phyloP scores from a whole-genome alignment of 2,329 filamentous ascomycete species.

The Pseudogymnoascus sp. region DNA sequence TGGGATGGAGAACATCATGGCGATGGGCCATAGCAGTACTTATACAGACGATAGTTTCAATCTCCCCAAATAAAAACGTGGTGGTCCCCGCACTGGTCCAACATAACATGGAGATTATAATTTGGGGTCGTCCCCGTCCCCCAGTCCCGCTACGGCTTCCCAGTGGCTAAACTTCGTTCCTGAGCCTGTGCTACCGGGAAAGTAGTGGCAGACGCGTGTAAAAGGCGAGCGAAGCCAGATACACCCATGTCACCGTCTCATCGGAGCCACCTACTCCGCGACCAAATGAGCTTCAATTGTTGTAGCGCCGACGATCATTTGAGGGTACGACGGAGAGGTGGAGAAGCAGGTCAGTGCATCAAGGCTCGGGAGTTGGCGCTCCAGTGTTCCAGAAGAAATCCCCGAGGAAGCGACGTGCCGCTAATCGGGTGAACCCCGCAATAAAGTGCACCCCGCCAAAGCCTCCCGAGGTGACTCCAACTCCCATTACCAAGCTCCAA shows the following conservation, averaged over 20 bases:
- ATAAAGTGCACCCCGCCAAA: slow-evolving; percentile 10
- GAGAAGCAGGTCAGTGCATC: slow-evolving; percentile 4
- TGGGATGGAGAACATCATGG: not conserved
- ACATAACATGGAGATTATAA: slow-evolving; percentile 3
- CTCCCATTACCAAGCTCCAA: not conserved
- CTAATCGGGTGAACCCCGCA: slow-evolving; percentile 7
- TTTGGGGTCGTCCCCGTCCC: not conserved
- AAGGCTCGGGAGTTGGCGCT: not conserved
- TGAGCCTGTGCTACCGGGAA: not conserved
- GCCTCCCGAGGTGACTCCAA: slow-evolving; percentile 6
- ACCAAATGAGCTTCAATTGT: not conserved
- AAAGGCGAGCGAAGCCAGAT: not conserved
- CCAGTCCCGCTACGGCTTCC: not conserved
- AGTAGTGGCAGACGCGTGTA: not conserved
- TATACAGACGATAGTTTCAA: slow-evolving; percentile 1
- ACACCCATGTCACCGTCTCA: slow-evolving; percentile 3
- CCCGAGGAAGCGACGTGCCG: slow-evolving; percentile 4
- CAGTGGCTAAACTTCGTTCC: slow-evolving; percentile 7
- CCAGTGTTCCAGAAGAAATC: slow-evolving; percentile 10
- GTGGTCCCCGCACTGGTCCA: not conserved
- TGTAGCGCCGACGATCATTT: slow-evolving; percentile 4
- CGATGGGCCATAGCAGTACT: not conserved
- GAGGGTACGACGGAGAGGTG: not conserved
- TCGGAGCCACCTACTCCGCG: not conserved
- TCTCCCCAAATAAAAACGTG: not conserved